A percentile compares a stretch with the other conserved stretches of the same genome.
These are phyloP conservation scores for Aplosporella prunicola DNA, from an alignment of 2,329 filamentous ascomycete genomes.

Conservation along the genomic window DNA sequence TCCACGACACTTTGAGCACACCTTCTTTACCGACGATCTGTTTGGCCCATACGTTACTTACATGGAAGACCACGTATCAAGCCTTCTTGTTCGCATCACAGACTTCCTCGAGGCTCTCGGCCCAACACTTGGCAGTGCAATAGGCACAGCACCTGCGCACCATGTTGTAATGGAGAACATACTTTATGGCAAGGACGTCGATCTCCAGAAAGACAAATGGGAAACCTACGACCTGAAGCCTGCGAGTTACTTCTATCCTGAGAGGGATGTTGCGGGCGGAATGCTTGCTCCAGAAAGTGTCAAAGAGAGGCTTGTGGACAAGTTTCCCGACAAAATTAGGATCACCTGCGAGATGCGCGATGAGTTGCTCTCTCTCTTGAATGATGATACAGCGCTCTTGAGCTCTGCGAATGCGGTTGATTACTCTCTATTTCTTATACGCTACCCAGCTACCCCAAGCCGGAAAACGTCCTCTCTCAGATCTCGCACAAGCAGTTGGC, in stretches of 20 bases:
- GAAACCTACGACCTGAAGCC: constrained; percentile 69
- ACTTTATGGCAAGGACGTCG: constrained; percentile 47
- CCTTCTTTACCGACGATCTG: constrained; percentile 59
- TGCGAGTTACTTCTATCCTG: constrained; percentile 64
- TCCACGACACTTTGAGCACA: constrained; percentile 58
- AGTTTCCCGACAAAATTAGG: constrained; percentile 56
- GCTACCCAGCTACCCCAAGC: constrained; percentile 34
- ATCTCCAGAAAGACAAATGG: constrained; percentile 43
- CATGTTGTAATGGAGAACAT: constrained; percentile 75
- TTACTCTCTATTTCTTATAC: constrained; percentile 64
- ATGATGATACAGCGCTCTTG: constrained; percentile 55
- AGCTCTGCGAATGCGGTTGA: constrained; percentile 58
- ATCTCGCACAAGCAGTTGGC: constrained; percentile 39
- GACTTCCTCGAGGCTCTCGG: constrained; percentile 54
- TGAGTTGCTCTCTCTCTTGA: constrained; percentile 46
- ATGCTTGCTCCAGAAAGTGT: constrained; percentile 54
- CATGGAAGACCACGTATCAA: constrained; percentile 51
- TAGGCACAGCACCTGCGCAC: constrained; percentile 56
- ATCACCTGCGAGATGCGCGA: constrained; percentile 48
- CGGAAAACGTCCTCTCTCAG: constrained; percentile 23
- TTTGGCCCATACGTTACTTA: constrained; percentile 55
- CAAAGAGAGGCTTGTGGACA: constrained; percentile 55
- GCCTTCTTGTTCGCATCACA: constrained; percentile 60
- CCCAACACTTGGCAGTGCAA: constrained; percentile 47
- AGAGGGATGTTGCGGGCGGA: constrained; percentile 59